Base-by-base conservation (phyloP, 1,284 basidiomycete genomes). In the Cryptococcus amylolentus region DNA sequence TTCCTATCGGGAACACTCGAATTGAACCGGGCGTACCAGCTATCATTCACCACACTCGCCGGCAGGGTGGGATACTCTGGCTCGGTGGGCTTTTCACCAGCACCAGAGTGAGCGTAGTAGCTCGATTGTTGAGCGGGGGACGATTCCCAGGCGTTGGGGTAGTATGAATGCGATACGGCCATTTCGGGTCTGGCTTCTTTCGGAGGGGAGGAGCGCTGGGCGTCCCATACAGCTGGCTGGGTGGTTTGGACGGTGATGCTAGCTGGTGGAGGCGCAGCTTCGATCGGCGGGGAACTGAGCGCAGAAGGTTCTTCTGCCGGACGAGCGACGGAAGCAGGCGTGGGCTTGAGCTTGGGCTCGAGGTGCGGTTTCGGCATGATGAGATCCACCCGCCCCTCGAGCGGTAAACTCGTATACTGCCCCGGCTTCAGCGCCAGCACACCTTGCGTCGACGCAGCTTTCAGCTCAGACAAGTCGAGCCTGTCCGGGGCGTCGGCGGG, bases 381-480 rank as follows among this genome's bases (percentile, higher is more conserved):
- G 62, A 96, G 78, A 71, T 92, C 89, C 52, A 91, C 80, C 46
- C 91, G 83, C 2, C 92, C 92, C 51, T 91, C 88, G 26, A 95
- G 79, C 5, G 93, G 92, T 72, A 94, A 70, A 52, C 84, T 87
- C 41, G 79, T 80, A 69, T 93, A 94, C 59, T 84, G 81, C n/a
- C 88, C 88, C 63, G 86, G 83, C 14, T 80, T 81, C 35, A 68
- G 54, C 3, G 66, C 44, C 26, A 63, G 57, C 10, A 86, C 78
- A 10, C 88, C 87, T 59, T 83, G 79, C 16, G 88, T 76, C 4
- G 88, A 85, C 13, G 88, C 78, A 43, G 80, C 81, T 59, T 84
- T 84, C 54, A 93, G 80, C 48, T 88, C 85, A 28, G 87, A 86
- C 55, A 92, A 78, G 53, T 82, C 83, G 12, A 89, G 72, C 14